Base-by-base conservation (phyloP, 2,329 filamentous ascomycete species). In the Colletotrichum sansevieriae region DNA sequence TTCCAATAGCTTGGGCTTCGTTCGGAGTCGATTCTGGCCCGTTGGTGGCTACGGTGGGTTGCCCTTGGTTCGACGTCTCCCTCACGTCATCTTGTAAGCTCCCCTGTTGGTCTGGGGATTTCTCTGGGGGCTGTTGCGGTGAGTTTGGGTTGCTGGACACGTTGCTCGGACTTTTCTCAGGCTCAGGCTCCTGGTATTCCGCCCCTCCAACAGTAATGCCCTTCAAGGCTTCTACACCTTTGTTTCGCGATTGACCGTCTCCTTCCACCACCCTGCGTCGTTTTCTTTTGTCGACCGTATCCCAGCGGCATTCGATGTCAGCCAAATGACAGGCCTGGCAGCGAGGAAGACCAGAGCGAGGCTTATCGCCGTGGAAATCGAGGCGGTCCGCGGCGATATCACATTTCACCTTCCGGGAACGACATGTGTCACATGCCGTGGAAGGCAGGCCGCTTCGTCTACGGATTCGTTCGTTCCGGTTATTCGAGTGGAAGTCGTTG, bases 251-350 rank as follows among this genome's bases (percentile, higher is more conserved):
- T 15, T 20, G 2, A 47, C 18, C 49, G 0, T 37, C 18, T 11
- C n/a, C 29, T 10, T 47, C 15, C 7, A 18, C 13, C 18, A 33
- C 9, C 43, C 47, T 59, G 1, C 56, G 29, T 20, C 43, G 11
- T 22, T 49, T 59, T 18, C 56, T 59, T 41, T 59, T 59, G 43
- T 59, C 56, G 5, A 59, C 12, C 6, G 56, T 59, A 20, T 59
- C 29, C 56, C 56, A 59, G 6, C 43, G 29, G n/a, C 56, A 59
- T 1, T 59, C 56, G n/a, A 59, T 39, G 9, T 59, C n/a, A 8
- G 56, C 41, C n/a, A 29, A 43, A 7, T 49, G 56, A 3, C 56
- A 59, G 18, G 56, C 56, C 8, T 59, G 43, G n/a, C 56, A 59
- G 2, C 41, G 56, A 3, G 56, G 56, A n/a, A 47, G 18, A 2